Base-by-base conservation (phyloP, 1,139 yeast genomes). In the Yamadazyma conglobata region DNA sequence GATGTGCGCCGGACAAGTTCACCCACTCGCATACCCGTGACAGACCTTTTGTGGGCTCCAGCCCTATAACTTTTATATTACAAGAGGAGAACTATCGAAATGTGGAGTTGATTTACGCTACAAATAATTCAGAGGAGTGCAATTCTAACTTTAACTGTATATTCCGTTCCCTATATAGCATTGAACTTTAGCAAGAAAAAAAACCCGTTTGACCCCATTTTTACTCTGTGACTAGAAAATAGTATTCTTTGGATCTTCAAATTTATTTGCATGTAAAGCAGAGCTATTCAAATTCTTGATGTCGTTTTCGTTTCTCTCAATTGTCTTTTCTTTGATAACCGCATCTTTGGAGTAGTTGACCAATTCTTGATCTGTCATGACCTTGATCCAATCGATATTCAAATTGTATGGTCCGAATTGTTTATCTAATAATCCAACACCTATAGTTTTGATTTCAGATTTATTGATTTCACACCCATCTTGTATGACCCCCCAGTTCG, bases 401-500 rank as follows among this genome's bases (percentile, higher is more conserved):
- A 86, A 62, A 29, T 74, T 68, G 52, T 68, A 86, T 2, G 91
- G 88, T 0, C 95, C 95, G 44, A 77, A 81, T 50, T 79, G 83
- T 38, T 81, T 76, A 54, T 86, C 95, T 37, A 84, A 70, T 31
- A 86, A 71, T 8, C 95, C 93, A 31, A 86, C 61, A 3, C 95
- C 95, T 13, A 86, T 63, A 4, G 93, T 79, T 46, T 80, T 78
- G 32, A 86, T 74, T 43, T 76, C 76, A 19, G 74, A 65, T 45
- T 74, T 74, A 50, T 84, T 82, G 51, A 86, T 50, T 40, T 66
- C 73, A 34, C 63, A 56, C 14, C 79, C 79, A 40, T 79, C 84
- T 59, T 82, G 91, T 35, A 86, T 79, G 18, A 74, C 76, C 7
- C 95, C 95, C 73, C 86, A 79, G 50, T 83, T 84, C 19, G 95